phyloP scores from a whole-genome alignment of 2,329 filamentous ascomycete species.

The Xylaria sp. region DNA sequence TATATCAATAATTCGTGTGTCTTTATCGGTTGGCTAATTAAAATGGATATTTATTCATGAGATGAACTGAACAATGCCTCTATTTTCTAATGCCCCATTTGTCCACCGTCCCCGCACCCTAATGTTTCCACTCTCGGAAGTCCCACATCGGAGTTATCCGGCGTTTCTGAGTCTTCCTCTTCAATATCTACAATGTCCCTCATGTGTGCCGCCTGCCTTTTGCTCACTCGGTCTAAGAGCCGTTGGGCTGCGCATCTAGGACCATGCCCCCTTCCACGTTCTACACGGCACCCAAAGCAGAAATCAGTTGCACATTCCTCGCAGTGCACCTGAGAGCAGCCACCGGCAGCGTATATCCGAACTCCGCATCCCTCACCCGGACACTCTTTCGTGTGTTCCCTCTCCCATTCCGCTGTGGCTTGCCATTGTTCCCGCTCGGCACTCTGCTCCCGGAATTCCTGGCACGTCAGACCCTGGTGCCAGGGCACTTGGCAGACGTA shows the following conservation, averaged over 20 bases:
- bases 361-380: not conserved
- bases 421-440: no score
- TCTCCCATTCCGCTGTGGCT: not conserved
- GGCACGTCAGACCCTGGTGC: not conserved
- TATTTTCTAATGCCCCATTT: not conserved
- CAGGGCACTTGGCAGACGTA: not conserved
- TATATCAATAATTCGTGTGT: not conserved
- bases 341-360: not conserved
- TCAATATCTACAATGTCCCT: no score
- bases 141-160: constrained; percentile 19
- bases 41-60: not conserved
- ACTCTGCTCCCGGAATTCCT: not conserved
- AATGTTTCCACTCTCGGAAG: constrained; percentile 13
- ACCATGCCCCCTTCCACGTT: not conserved
- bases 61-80: not conserved
- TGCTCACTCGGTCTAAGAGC: no score
- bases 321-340: not conserved
- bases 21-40: not conserved
- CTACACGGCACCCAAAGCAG: not conserved
- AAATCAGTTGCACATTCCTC: not conserved
- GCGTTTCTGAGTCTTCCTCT: not conserved
- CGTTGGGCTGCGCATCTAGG: not conserved
- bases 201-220: no score
- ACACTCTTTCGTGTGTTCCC: not conserved
- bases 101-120: constrained; percentile 15